A percentile compares a stretch with the other conserved stretches of the same genome.
phyloP scores from a whole-genome alignment of 164 flowering plant species.

The Umbellularia californica region DNA sequence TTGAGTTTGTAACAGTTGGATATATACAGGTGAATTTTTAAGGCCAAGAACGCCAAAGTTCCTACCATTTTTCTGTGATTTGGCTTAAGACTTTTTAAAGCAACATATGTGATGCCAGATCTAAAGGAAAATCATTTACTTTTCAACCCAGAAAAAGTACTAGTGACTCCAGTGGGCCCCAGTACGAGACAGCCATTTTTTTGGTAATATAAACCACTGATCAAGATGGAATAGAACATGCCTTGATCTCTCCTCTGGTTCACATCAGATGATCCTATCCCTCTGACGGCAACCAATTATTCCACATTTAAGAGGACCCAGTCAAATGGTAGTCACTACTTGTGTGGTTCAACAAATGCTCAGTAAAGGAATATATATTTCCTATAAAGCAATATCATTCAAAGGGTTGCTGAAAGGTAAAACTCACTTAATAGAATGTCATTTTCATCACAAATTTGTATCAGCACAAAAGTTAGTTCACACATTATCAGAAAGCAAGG shows the following conservation, averaged over 20 bases:
- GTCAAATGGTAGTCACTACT: background rate
- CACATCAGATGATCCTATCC: background rate
- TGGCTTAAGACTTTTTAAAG: background rate
- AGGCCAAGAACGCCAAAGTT: background rate
- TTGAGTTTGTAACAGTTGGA: background rate
- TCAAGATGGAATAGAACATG: background rate
- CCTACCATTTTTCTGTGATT: background rate
- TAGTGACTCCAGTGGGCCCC: no score
- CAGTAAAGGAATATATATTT: background rate
- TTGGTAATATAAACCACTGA: background rate
- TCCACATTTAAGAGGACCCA: background rate
- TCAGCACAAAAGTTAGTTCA: background rate
- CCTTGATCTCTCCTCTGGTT: background rate
- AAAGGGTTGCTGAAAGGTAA: background rate
- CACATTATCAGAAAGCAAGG: background rate
- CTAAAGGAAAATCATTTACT: background rate
- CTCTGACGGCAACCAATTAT: background rate
- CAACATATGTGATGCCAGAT: background rate
- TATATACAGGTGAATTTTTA: background rate
- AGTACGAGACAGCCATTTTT: background rate
- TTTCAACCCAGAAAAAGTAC: background rate
- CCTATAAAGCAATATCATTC: background rate
- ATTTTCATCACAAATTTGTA: background rate
- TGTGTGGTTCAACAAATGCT: background rate
- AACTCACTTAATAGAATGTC: background rate